Evolutionary conservation across 495 filamentous ascomycete species (phyloP), one percentile per base, ranked within the genome.

Genomic region (Hypoxylon crocopeplum): DNA sequence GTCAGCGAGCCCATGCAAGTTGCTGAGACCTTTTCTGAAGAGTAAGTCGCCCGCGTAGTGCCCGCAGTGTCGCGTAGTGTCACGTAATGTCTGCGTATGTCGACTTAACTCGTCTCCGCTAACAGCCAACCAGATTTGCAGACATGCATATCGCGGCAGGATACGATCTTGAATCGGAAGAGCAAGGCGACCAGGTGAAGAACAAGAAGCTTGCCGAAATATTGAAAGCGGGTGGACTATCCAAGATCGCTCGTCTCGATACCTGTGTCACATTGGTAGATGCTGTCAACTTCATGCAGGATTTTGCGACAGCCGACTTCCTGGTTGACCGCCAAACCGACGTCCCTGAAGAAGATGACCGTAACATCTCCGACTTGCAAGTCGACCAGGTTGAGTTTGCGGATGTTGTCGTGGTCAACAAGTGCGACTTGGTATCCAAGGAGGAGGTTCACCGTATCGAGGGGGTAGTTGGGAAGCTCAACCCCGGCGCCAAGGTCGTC

Each of bases 1-100:
- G 83, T 86, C 20, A 85, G 82, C 59, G 83, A 86, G 61, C 83
- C 83, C 1, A 80, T 83, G 80, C 83, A 86, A 65, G 83, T 86
- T 5, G 82, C 83, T 5, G 82, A 85, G 67, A 85, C 81, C 0
- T 86, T 86, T 59, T 81, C 79, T 7, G 66, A 75, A 20, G 79
- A 83, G 69, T 81, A 80, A 64, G 77, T 34, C n/a, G n/a, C n/a
- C n/a, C n/a, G n/a, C n/a, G n/a, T n/a, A n/a, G n/a, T n/a, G n/a
- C n/a, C n/a, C n/a, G n/a, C n/a, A n/a, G n/a, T n/a, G n/a, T n/a
- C n/a, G n/a, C n/a, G n/a, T n/a, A n/a, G n/a, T n/a, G n/a, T n/a
- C n/a, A n/a, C n/a, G n/a, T n/a, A n/a, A n/a, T n/a, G n/a, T n/a
- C n/a, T n/a, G n/a, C n/a, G n/a, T n/a, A n/a, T n/a, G n/a, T n/a